Percentiles rank a stretch among this genome's conserved stretches.
These are phyloP conservation scores for Dispira simplex DNA, from an alignment of 192 early-diverging fungal genomes.

Conservation along the genomic window DNA sequence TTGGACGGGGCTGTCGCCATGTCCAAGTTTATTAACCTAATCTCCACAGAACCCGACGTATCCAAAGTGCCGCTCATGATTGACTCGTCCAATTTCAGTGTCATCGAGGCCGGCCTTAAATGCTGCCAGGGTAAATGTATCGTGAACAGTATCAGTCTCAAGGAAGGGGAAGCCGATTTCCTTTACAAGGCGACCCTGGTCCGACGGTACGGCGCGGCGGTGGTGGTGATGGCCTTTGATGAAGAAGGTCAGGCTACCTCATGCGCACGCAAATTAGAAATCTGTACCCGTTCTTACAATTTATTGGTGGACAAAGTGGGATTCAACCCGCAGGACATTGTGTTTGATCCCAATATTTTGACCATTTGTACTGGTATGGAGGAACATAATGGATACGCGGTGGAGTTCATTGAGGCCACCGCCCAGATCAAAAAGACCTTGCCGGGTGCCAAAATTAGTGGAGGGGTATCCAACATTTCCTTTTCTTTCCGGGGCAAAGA, in stretches of 20 bases:
- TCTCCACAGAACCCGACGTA: conserved; percentile 90
- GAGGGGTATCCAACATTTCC: conserved; percentile 94
- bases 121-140: conserved; percentile 96
- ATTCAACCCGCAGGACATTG: conserved; percentile 73
- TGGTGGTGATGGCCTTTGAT: conserved; percentile 97
- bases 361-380: conserved; percentile 96
- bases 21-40: conserved; percentile 84
- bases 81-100: conserved; percentile 96
- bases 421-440: conserved; percentile 59
- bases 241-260: conserved; percentile 86
- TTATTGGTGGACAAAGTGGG: conserved; percentile 74
- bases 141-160: conserved; percentile 92
- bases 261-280: conserved; percentile 67
- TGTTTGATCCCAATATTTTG: conserved; percentile 88
- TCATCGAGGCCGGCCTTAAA: conserved; percentile 87
- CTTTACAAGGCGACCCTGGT: conserved; percentile 79
- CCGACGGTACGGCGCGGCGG: conserved; percentile 83
- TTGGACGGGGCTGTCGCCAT: conserved; percentile 89
- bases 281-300: conserved; percentile 82
- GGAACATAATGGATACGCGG: conserved; percentile 92
- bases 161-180: conserved; percentile 89
- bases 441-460: conserved; percentile 84
- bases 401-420: conserved; percentile 81
- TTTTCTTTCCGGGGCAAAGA: conserved; percentile 97
- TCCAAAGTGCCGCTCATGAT: conserved; percentile 79